Base-by-base conservation (phyloP, 2,329 filamentous ascomycete genomes). In the Fusarium nurragi region DNA sequence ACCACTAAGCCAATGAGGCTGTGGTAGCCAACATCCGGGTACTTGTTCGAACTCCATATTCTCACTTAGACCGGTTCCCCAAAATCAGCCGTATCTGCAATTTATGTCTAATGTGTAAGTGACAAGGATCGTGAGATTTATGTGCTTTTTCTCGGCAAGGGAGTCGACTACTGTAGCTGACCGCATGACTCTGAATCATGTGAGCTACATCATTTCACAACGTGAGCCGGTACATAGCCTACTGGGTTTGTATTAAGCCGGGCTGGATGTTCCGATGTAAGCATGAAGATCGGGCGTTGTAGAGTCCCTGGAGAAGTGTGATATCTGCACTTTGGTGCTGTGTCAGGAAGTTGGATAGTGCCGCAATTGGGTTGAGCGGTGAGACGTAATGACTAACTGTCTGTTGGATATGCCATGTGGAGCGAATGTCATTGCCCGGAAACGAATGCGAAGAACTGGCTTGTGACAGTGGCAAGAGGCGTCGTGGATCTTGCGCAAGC, bases 161-260 rank as follows among this genome's bases (percentile, higher is more conserved):
- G 8, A 44, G 36, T 32, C 36, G 37, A 16, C 37, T 55, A 61
- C 34, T 55, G 56, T 55, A 38, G 56, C 49, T 61, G 56, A 56
- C 58, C 58, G 58, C 58, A 61, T 61, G 41, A 55, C n/a, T 55
- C 9, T 43, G 28, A 43, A 61, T 61, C 58, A 61, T 61, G 56
- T 61, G 58, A 61, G 56, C 32, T 36, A 34, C 19, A 22, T 21
- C 18, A 50, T 45, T 28, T 46, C 28, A 44, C 22, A 11, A 16
- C 19, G 21, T 43, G 28, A 41, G 21, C 8, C 10, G 19, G 32
- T 26, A 32, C 9, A 21, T 37, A 11, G 22, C 22, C 19, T 25
- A 52, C 25, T n/a, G 19, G 18, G 19, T 36, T 37, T 40, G 19
- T 18, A 19, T 25, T 16, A 37, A 43, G 28, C 14, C 32, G 23